Percentiles rank a stretch among this genome's conserved stretches.
Conservation (phyloP, 768 basidiomycete genomes). For the Chalciporus piperatus region DNA sequence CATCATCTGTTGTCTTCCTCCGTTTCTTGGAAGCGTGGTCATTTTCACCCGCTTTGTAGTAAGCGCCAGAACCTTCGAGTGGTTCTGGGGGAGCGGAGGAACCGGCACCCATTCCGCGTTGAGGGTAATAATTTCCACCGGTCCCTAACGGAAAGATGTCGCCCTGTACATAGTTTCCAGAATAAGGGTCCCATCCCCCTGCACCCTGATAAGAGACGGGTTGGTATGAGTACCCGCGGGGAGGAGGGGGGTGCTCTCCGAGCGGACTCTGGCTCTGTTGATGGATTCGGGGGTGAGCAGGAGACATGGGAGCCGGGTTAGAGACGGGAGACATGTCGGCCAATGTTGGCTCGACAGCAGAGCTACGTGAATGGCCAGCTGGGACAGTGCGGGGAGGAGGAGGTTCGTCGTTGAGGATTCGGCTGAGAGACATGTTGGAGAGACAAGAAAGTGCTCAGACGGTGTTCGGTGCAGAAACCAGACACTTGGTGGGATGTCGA, state of each 20-base stretch:
- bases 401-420: constrained; percentile 77
- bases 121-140: constrained; percentile 37
- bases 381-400: constrained; percentile 35
- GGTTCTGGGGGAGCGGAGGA: constrained; percentile 18
- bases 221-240: constrained; percentile 37
- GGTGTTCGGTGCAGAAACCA: constrained; percentile 1
- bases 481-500: constrained; percentile 38
- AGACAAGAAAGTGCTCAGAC: not conserved
- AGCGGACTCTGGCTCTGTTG: constrained; percentile 28
- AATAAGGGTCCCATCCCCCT: constrained; percentile 39
- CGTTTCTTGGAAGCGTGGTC: constrained; percentile 46
- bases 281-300: constrained; percentile 21
- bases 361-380: constrained; percentile 14
- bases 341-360: constrained; percentile 20
- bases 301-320: constrained; percentile 17
- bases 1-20: constrained; percentile 43
- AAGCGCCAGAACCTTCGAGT: constrained; percentile 20
- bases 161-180: constrained; percentile 37
- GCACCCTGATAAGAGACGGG: constrained; percentile 37
- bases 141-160: constrained; percentile 37
- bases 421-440: constrained; percentile 66
- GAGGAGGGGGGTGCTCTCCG: constrained; percentile 30
- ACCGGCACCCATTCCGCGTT: constrained; percentile 18
- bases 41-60: constrained; percentile 32
- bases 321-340: constrained; percentile 25